Base-by-base conservation (phyloP, 176 grass and related monocot species). In the Carex littledalei region DNA sequence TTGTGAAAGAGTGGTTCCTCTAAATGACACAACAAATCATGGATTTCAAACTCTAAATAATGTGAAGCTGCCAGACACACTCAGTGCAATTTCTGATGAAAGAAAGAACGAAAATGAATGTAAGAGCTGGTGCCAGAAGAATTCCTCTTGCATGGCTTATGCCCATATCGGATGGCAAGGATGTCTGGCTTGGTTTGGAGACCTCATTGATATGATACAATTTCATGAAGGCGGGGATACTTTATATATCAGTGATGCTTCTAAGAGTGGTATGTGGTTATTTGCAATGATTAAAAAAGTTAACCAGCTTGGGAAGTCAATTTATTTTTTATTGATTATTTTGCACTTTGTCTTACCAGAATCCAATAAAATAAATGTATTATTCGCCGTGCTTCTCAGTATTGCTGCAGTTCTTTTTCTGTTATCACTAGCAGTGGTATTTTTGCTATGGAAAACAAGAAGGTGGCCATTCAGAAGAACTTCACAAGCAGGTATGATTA, bases 171-270 rank as follows among this genome's bases (percentile, higher is more conserved):
- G 80, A 63, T 82, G 59, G 59, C 59, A 47, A 20, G 80, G 55
- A 49, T 82, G 80, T 67, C 34, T 82, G 3, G 24, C 63, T 82
- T 82, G 80, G 80, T 11, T 52, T 14, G 34, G 58, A 47, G 80
- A 82, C 5, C 13, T 82, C 34, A 43, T 67, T 21, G 80, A 82
- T 65, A 82, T 82, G 58, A 2, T 47, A 26, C 4, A 82, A 49
- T 82, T 67, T 50, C 0, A 16, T 52, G 3, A 5, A 49, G 80
- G 80, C 32, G 80, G 80, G n/a, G 60, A 64, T 39, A 64, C 2
- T 66, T 49, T 82, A 21, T 82, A 82, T 52, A 64, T 82, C 16
- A 35, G 80, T 64, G 79, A 65, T 66, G 63, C 58, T 81, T 62
- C 37, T 13, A 22, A 13, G 18, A 82, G 12, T n/a, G 59, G 80